Conservation (phyloP, 331 rosid species). For the Quercus tomentella region DNA sequence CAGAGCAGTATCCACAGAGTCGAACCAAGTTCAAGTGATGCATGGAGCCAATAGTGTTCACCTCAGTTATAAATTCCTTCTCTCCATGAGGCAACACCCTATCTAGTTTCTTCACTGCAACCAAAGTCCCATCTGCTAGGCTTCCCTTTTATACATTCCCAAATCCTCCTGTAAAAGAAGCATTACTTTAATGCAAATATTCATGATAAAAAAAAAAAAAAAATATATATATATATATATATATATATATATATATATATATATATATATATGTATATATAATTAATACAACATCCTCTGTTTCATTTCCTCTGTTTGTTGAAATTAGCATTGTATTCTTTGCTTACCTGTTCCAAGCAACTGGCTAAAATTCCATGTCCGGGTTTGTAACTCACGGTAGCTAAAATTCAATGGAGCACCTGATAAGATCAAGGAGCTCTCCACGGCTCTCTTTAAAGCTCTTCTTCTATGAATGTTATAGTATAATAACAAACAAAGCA, state of each 20-base stretch:
- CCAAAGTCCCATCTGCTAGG: constrained; percentile 75
- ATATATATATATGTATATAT: no score
- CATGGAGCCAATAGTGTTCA: constrained; percentile 94
- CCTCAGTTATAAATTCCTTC: constrained; percentile 90
- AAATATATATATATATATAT: no score
- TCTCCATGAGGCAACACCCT: constrained; percentile 93
- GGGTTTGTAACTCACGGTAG: constrained; percentile 74
- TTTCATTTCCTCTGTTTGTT: not conserved
- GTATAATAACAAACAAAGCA: constrained; percentile 62
- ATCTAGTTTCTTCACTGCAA: constrained; percentile 92
- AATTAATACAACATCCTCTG: not conserved
- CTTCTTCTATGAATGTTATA: constrained; percentile 71
- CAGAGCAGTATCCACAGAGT: constrained; percentile 84
- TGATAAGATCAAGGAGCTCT: constrained; percentile 61
- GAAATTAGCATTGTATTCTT: not conserved
- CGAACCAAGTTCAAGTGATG: constrained; percentile 98
- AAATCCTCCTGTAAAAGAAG: constrained; percentile 69
- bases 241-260: no score
- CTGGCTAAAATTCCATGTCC: constrained; percentile 70
- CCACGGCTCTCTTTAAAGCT: constrained; percentile 62
- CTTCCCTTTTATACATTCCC: constrained; percentile 95
- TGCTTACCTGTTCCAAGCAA: constrained; percentile 72
- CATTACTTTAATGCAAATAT: not conserved
- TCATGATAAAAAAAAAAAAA: constrained; percentile 2
- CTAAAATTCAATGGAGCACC: constrained; percentile 78